Evolutionary conservation across 768 basidiomycete genomes (phyloP), one percentile per base, ranked within the genome.

Genomic region (Pisolithus albus): DNA sequence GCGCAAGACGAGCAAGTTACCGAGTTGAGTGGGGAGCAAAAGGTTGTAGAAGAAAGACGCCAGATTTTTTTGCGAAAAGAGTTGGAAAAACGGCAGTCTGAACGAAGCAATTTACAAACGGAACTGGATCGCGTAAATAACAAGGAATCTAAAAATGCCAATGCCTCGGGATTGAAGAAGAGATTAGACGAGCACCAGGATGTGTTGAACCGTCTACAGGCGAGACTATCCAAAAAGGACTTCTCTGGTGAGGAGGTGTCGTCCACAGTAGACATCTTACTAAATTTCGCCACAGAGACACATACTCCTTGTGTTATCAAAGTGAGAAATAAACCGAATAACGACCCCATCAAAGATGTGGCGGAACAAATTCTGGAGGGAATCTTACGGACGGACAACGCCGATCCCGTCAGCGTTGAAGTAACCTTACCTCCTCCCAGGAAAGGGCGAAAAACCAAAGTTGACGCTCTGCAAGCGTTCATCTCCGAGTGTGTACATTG

Each of bases 1-100:
- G 56, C 56, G 23, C 61, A 61, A 30, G 63, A 59, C 13, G 56
- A 63, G 32, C 36, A 4, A 9, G 50, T 51, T 11, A 60, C 52
- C 4, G 55, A 59, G 19, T 57, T 67, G 28, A 65, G 55, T 4
- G 9, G 41, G 7, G 59, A 56, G 2, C 65, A 66, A 52, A 57
- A 55, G 10, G 56, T 11, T 18, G 43, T 49, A 0, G 63, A 67
- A 52, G 55, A 42, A 13, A 67, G 53, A 36, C 64, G 64, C 3
- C 7, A 4, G 4, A 55, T 40, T 6, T 67, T 66, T 36, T 52
- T 66, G 46, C 8, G 4, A 50, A 19, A 16, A 15, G 58, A 64
- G 37, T 36, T 56, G 41, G 11, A 41, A 38, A 56, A 56, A n/a
- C 54, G 64, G 10, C 52, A 67, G 23, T 6, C 4, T 19, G 43